Conservation (phyloP, 192 early-diverging fungal species). For the Rhizophagus clarus region DNA sequence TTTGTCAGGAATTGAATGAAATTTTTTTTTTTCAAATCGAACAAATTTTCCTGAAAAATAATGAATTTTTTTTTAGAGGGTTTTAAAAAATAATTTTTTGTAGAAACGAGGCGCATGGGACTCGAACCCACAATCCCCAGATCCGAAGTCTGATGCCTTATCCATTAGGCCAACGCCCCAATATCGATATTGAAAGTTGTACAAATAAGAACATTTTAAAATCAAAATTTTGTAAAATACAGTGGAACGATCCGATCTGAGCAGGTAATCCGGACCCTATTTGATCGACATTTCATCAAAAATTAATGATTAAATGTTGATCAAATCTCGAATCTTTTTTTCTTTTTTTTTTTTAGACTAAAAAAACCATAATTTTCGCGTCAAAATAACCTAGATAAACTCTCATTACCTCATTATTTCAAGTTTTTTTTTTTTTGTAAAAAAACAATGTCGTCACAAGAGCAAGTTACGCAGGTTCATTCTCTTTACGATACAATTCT, state of each 20-base stretch:
- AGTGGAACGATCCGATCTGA: no score
- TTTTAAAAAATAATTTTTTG: slow-evolving; percentile 6
- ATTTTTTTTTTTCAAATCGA: background rate
- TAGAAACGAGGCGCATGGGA: slow-evolving; percentile 39
- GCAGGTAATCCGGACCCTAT: no score
- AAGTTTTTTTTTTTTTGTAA: background rate
- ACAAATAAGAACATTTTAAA: background rate
- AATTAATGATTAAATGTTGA: background rate
- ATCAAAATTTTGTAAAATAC: background rate
- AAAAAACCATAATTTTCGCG: no score
- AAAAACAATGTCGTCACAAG: background rate
- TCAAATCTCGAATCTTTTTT: background rate
- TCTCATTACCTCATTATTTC: no score
- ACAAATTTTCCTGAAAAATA: background rate
- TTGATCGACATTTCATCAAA: no score
- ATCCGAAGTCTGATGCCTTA: slow-evolving; percentile 50
- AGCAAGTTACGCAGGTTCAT: slow-evolving; percentile 63
- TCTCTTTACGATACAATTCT: slow-evolving; percentile 93
- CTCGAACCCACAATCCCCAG: slow-evolving; percentile 50
- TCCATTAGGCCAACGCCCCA: slow-evolving; percentile 45
- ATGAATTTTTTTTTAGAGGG: background rate
- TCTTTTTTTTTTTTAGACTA: no score
- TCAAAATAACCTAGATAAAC: no score
- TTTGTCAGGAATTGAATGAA: background rate
- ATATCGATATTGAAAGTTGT: background rate